Base-by-base conservation (phyloP, 139 green algal species). In the Gonium pectorale region DNA sequence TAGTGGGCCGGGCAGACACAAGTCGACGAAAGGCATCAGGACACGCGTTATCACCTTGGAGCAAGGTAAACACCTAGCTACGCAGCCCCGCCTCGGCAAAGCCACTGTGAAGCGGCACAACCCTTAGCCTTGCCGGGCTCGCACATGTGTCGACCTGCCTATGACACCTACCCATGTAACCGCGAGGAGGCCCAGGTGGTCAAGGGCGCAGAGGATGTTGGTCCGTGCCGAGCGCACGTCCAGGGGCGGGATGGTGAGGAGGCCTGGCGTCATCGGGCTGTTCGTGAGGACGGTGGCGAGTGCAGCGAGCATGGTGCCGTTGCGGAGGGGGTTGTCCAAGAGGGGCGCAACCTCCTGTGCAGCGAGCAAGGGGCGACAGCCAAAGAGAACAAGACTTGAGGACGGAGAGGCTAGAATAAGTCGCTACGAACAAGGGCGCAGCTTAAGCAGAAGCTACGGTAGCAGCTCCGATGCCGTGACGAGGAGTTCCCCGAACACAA, bases 181-280 rank as follows among this genome's bases (percentile, higher is more conserved):
- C 52, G 51, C 80, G 71, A 90, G 51, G 63, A 90, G 52, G 2
- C 86, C 86, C 62, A 87, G 63, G 62, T 90, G 86, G 64, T 84
- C 80, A 51, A 90, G 71, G 3, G 86, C 86, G 19, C 85, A 70
- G 43, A 90, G 37, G 46, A 87, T 81, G 79, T 90, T 90, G 72
- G 70, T 75, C 17, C 86, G 63, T 0, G 80, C 86, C 9, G 69
- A 67, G 2, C 43, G 63, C 72, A 85, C 27, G 64, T 86, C 69
- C 2, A 31, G 49, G n/a, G 86, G 86, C 54, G 64, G 70, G 8
- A 46, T 31, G 0, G 62, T 74, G 27, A 85, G 51, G 4, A 73
- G 33, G 5, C 68, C 46, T 7, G 40, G 1, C 8, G 43, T 40
- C 29, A 80, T 33, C 46, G 67, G 80, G 38, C 8, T 19, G 31